A percentile compares a stretch with the other conserved stretches of the same genome.
phyloP scores from a whole-genome alignment of 257 asterid species.

The Lycium barbarum region DNA sequence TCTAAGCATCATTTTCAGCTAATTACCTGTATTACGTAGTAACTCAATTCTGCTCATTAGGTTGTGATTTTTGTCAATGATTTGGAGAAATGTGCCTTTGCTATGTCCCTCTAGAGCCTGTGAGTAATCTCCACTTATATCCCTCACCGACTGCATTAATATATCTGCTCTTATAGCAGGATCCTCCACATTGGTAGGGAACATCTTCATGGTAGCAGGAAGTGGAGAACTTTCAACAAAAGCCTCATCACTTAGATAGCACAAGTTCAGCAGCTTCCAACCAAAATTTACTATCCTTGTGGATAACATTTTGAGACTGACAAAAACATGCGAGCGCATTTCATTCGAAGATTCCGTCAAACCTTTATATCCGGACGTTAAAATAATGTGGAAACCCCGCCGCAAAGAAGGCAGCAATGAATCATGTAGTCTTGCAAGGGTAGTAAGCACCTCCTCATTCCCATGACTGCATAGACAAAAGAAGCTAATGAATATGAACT shows the following conservation, averaged over 20 bases:
- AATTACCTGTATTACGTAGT: slow-evolving; percentile 63
- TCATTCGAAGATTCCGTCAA: slow-evolving; percentile 53
- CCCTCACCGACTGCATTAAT: slow-evolving; percentile 72
- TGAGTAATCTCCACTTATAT: slow-evolving; percentile 52
- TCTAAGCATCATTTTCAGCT: slow-evolving; percentile 11
- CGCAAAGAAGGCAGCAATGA: slow-evolving; percentile 78
- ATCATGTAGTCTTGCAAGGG: slow-evolving; percentile 81
- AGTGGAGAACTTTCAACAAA: slow-evolving; percentile 57
- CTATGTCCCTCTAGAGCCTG: slow-evolving; percentile 41
- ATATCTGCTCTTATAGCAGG: slow-evolving; percentile 87
- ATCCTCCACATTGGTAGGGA: slow-evolving; percentile 93
- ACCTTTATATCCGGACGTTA: slow-evolving; percentile 46
- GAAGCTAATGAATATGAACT: slow-evolving; percentile 11
- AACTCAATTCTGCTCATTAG: slow-evolving; percentile 69
- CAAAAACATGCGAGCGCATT: slow-evolving; percentile 55
- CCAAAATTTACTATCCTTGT: slow-evolving; percentile 70
- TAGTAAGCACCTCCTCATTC: slow-evolving; percentile 73
- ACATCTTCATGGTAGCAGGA: slow-evolving; percentile 76
- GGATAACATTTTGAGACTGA: slow-evolving; percentile 73
- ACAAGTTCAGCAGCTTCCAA: slow-evolving; percentile 72
- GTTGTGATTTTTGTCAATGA: slow-evolving; percentile 70
- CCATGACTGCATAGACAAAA: slow-evolving; percentile 68
- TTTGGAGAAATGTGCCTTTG: slow-evolving; percentile 73
- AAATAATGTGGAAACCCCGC: slow-evolving; percentile 60
- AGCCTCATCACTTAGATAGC: slow-evolving; percentile 86